These are phyloP conservation scores for Calonectria henricotiae DNA, from an alignment of 2,329 filamentous ascomycete genomes.

Conservation along the genomic window DNA sequence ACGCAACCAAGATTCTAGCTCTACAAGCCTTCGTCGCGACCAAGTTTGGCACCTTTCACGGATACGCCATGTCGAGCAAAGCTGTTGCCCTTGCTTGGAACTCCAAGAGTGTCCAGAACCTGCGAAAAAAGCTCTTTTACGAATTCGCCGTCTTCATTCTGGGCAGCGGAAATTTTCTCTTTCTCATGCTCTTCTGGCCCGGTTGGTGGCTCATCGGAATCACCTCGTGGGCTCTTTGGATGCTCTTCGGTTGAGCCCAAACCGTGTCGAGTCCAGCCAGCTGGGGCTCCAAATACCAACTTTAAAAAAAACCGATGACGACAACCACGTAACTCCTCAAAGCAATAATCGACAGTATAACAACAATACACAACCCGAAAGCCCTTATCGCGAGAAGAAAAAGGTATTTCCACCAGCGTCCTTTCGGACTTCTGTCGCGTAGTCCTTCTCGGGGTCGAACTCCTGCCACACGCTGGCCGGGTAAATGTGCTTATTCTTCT, in stretches of 20 bases:
- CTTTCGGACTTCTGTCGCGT: slow-evolving; percentile 82
- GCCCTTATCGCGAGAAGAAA: slow-evolving; percentile 77
- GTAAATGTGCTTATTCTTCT: slow-evolving; percentile 98
- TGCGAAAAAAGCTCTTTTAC: slow-evolving; percentile 67
- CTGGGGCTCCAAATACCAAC: slow-evolving; percentile 35
- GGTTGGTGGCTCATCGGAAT: slow-evolving; percentile 69
- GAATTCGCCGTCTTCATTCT: slow-evolving; percentile 70
- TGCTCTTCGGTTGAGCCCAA: slow-evolving; percentile 55
- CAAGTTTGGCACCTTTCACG: slow-evolving; percentile 53
- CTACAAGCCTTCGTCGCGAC: slow-evolving; percentile 52
- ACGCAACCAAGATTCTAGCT: slow-evolving; percentile 51
- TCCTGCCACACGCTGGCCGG: slow-evolving; percentile 96
- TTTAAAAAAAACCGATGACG: slow-evolving; percentile 27
- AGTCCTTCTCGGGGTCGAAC: slow-evolving; percentile 92
- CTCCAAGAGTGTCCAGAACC: slow-evolving; percentile 54
- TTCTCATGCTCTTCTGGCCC: slow-evolving; percentile 72
- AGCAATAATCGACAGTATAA: slow-evolving; percentile 28
- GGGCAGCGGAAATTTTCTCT: slow-evolving; percentile 66
- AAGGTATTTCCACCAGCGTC: slow-evolving; percentile 94
- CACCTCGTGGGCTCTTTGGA: slow-evolving; percentile 56
- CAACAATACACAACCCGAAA: slow-evolving; percentile 24
- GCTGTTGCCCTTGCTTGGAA: slow-evolving; percentile 58
- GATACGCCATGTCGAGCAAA: slow-evolving; percentile 52
- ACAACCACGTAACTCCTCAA: slow-evolving; percentile 21
- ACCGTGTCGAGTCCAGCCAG: slow-evolving; percentile 25